A percentile compares a stretch with the other conserved stretches of the same genome.
Conservation (phyloP, 371 early-diverging fungal species). For the Syncephalastrum monosporum region DNA sequence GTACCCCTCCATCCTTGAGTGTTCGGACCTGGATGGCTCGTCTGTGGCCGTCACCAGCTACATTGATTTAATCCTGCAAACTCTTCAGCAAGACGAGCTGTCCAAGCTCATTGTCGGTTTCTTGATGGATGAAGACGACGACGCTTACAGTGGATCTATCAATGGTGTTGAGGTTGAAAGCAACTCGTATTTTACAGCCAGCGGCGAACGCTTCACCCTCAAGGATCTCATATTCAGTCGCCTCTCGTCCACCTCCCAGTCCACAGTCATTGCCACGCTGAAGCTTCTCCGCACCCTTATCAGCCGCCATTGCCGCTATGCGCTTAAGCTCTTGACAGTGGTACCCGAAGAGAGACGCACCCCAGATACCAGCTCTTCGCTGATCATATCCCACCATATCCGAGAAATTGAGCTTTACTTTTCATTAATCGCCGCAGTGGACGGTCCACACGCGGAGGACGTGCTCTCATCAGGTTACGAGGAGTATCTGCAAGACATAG, state of each 20-base stretch:
- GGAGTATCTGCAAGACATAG: slow-evolving; percentile 77
- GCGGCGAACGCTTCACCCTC: slow-evolving; percentile 64
- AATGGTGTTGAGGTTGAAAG: slow-evolving; percentile 13
- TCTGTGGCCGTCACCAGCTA: slow-evolving; percentile 83
- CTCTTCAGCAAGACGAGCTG: slow-evolving; percentile 66
- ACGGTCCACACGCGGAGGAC: slow-evolving; percentile 54
- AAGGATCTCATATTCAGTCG: slow-evolving; percentile 78
- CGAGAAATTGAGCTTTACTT: slow-evolving; percentile 71
- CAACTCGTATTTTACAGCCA: slow-evolving; percentile 48
- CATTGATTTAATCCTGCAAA: slow-evolving; percentile 71
- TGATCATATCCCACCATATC: slow-evolving; percentile 62
- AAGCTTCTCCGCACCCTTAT: slow-evolving; percentile 79
- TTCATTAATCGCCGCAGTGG: slow-evolving; percentile 62
- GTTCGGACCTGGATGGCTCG: slow-evolving; percentile 86
- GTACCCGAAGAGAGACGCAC: slow-evolving; percentile 47
- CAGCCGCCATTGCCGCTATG: slow-evolving; percentile 72
- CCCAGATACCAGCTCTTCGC: slow-evolving; percentile 12
- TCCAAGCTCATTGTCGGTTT: slow-evolving; percentile 68
- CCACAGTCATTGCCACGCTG: slow-evolving; percentile 81
- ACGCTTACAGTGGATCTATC: slow-evolving; percentile 1
- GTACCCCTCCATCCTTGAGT: slow-evolving; percentile 75
- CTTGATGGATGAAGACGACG: slow-evolving; percentile 59
- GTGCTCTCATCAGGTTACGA: slow-evolving; percentile 68
- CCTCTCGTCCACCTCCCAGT: slow-evolving; percentile 68
- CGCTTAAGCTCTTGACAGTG: slow-evolving; percentile 69